Evolutionary conservation across 1,139 yeast genomes (phyloP), one percentile per base, ranked within the genome.

Genomic region (Geotrichum carabidarum): DNA sequence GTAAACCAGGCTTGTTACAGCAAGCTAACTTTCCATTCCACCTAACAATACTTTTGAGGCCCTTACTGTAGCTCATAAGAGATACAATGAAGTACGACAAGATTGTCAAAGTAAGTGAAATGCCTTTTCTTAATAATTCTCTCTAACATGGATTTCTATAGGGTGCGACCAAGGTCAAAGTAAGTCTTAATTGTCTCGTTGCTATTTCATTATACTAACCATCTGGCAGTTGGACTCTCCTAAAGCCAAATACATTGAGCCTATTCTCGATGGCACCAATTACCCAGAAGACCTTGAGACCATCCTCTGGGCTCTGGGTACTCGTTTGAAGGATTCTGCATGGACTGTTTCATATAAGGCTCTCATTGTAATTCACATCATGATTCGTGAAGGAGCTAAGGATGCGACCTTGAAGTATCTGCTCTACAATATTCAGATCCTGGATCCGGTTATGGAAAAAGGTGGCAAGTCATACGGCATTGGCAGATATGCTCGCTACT

Each of bases 211-310:
- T 53, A 7, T 42, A 3, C 38, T 18, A 36, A 12, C 17, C 31
- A 32, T 18, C 36, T 27, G 8, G 22, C 80, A 83, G 79, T 82
- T 90, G 73, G 98, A 99, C n/a, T 96, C 98, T 30, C 99, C 99
- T n/a, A 93, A 93, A 73, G 86, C 95, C 45, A 93, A 94, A 68
- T 94, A 93, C 68, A 84, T 91, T 55, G 96, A 90, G 71, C 98
- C 98, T 1, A 87, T 93, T 55, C 77, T 93, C 50, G 79, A 86
- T 75, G 85, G 95, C 4, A 88, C 97, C 0, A 71, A 80, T 14
- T 73, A 75, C 32, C 71, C 73, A 38, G 84, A 80, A 40, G 84
- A 85, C 62, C 82, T 91, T 64, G 77, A 78, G 55, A 80, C 84
- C 15, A 84, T 90, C 40, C 83, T 91, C 82, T 74, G 78, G 53